Base-by-base conservation (phyloP, 805 yeast genomes). In the Candida awuae region DNA sequence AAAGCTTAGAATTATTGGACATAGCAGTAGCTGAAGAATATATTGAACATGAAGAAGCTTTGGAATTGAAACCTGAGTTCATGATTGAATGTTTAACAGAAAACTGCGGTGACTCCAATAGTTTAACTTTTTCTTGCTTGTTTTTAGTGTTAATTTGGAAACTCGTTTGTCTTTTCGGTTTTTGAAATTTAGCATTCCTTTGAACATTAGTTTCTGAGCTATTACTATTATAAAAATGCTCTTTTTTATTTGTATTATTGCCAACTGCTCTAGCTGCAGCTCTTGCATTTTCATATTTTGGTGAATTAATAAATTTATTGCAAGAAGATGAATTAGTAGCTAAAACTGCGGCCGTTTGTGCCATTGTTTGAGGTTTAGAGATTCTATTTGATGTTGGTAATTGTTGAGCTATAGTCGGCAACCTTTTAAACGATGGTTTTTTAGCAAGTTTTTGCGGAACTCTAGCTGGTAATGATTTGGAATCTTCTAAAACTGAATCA, bases 231-330 rank as follows among this genome's bases (percentile, higher is more conserved):
- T 8, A 4, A 29, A 12, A 10, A 18, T 14, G n/a, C n/a, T n/a
- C n/a, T n/a, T n/a, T n/a, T n/a, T n/a, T n/a, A n/a, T n/a, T n/a
- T n/a, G n/a, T 21, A 2, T 32, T 30, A 16, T 19, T 16, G 8
- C 32, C 32, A n/a, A 40, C 39, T 12, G 43, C 43, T 23, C 31
- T 40, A 6, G 43, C 43, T 3, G 43, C 43, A 14, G 43, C 43
- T 29, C n/a, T 35, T 10, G 43, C 39, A 29, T 32, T 35, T 14
- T 21, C 42, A 15, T 32, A 23, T 8, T 25, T 23, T 16, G 29
- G 30, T 10, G 19, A 29, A 25, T 29, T 29, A 8, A 15, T 18
- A 4, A 20, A 10, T 9, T 19, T 22, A n/a, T 26, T 31, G 7
- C 7, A 25, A 5, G 31, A 13, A 6, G 35, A 26, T 6, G 30